Percentiles rank a stretch among this genome's conserved stretches.
Evolutionary conservation across 2,329 filamentous ascomycete species (phyloP).

Genomic region (Dryadomyces quercivorus): DNA sequence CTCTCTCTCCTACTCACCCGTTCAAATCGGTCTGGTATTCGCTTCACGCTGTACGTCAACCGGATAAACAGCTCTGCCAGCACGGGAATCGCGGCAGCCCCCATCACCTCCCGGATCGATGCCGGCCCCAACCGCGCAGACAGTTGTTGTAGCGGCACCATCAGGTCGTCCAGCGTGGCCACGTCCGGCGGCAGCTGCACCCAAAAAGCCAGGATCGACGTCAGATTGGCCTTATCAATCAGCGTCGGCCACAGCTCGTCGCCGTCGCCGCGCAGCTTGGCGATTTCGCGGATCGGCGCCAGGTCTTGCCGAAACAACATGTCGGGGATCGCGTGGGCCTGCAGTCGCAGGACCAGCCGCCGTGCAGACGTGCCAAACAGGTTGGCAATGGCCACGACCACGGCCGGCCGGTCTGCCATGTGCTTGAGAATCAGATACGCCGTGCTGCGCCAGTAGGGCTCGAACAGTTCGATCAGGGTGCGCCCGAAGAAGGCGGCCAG

Average conservation of each 20-base stretch:
- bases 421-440: slow-evolving; percentile 76
- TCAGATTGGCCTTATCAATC: slow-evolving; percentile 43
- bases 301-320: slow-evolving; percentile 68
- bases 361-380: slow-evolving; percentile 64
- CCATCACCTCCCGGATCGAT: slow-evolving; percentile 11
- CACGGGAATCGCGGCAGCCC: slow-evolving; percentile 7
- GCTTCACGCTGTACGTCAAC: slow-evolving; percentile 4
- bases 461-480: slow-evolving; percentile 58
- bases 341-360: slow-evolving; percentile 63
- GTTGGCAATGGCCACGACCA: slow-evolving; percentile 68
- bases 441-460: slow-evolving; percentile 79
- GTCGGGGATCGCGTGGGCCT: slow-evolving; percentile 73
- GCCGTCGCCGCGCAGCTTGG: slow-evolving; percentile 57
- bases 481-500: slow-evolving; percentile 54
- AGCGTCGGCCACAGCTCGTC: slow-evolving; percentile 45
- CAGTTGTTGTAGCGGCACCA: slow-evolving; percentile 8
- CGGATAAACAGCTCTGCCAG: slow-evolving; percentile 12
- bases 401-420: slow-evolving; percentile 67
- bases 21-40: slow-evolving; percentile 5
- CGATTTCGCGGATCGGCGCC: slow-evolving; percentile 56
- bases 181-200: slow-evolving; percentile 8
- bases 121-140: slow-evolving; percentile 8
- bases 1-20: too few species aligned
- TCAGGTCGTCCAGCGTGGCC: slow-evolving; percentile 10
- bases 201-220: slow-evolving; percentile 37